Conservation (phyloP, 257 asterid species). For the Phtheirospermum japonicum region DNA sequence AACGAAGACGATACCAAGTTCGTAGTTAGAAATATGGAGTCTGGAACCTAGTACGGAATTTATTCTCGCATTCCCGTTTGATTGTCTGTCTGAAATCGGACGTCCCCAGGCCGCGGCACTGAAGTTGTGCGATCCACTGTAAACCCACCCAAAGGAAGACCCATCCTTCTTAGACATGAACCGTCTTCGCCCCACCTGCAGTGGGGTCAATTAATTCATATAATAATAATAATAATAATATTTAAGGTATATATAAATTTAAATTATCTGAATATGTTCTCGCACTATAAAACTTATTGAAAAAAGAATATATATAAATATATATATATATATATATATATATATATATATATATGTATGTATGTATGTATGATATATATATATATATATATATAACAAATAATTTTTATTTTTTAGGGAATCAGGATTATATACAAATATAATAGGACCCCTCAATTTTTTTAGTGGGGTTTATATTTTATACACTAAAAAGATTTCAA, state of each 20-base stretch:
- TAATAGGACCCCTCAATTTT: too few species aligned
- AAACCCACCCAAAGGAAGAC: constrained; percentile 83
- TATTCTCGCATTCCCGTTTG: constrained; percentile 25
- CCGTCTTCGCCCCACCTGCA: constrained; percentile 80
- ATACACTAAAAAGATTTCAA: too few species aligned
- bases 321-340: too few species aligned
- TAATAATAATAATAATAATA: background rate
- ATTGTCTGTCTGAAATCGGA: constrained; percentile 47
- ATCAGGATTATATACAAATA: too few species aligned
- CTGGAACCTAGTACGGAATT: constrained; percentile 60
- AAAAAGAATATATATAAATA: too few species aligned
- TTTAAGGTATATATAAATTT: background rate
- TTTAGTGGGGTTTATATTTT: too few species aligned
- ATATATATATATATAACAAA: too few species aligned
- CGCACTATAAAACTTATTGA: too few species aligned
- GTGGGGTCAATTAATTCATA: constrained; percentile 14
- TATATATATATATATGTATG: too few species aligned
- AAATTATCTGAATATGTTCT: too few species aligned
- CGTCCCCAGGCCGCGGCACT: constrained; percentile 98
- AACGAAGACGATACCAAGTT: constrained; percentile 68
- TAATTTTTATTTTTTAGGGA: too few species aligned
- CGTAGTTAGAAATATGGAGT: constrained; percentile 77
- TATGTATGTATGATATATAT: too few species aligned
- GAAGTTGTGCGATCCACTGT: constrained; percentile 83
- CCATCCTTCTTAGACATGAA: constrained; percentile 47